Evolutionary conservation across 2,329 filamentous ascomycete genomes (phyloP), one percentile per base, ranked within the genome.

Genomic region (Colletotrichum noveboracense): DNA sequence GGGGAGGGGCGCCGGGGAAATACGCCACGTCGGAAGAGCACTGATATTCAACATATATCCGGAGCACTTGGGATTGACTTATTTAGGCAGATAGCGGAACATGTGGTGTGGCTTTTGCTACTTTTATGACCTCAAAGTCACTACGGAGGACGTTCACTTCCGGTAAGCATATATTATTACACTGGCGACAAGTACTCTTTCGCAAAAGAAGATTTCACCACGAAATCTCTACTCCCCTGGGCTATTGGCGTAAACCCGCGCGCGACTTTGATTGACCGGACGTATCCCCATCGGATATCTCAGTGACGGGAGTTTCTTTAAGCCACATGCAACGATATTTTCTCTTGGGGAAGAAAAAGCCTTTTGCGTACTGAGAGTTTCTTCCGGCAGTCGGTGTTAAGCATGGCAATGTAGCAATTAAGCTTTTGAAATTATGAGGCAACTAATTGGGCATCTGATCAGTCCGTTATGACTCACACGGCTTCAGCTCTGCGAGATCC

Each of bases 41-140:
- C 62, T 73, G 65, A 68, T 73, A 68, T 75, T 75, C 73, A 75
- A 75, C 73, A 75, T 75, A 75, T 75, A 73, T 60, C 62, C 43
- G 73, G 73, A 75, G 73, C 73, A 73, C 18, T 28, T 36, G 48
- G 73, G 72, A 32, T 68, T 73, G 64, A 64, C 43, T 32, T 48
- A 32, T 32, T 65, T 55, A 58, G 43, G 43, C 24, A 68, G 13
- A 36, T 67, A 73, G 56, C 56, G 62, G 38, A 30, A 32, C 30
- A 61, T 28, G 55, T 21, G 21, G 62, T 52, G 43, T 21, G 43
- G 43, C 43, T 21, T 52, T 21, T 52, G n/a, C 43, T 21, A 52
- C 43, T 52, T 52, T 52, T 52, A 28, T 48, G 69, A 55, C 66
- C 14, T 74, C 38, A 32, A 74, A 26, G 36, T n/a, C 69, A 34